These are phyloP conservation scores for Pluteus cervinus DNA, from an alignment of 768 basidiomycete species.

Conservation along the genomic window DNA sequence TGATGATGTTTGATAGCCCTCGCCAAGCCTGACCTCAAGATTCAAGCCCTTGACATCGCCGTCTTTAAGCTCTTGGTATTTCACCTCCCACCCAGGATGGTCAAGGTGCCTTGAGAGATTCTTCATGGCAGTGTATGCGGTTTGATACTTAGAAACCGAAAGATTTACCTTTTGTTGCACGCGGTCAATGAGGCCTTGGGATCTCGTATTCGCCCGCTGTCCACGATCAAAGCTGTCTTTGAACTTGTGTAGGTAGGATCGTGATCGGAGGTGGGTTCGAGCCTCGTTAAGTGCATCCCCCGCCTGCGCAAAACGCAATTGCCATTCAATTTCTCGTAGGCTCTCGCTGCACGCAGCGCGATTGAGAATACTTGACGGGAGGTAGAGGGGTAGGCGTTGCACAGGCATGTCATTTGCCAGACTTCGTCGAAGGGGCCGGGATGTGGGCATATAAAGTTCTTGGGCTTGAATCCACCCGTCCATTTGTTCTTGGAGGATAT, in stretches of 20 bases:
- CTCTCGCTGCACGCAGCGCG: neutral
- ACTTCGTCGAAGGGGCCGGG: conserved; percentile 3
- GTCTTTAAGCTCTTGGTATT: neutral
- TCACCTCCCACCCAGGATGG: neutral
- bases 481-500: conserved; percentile 16
- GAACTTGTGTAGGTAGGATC: conserved; percentile 20
- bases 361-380: conserved; percentile 12
- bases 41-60: conserved; percentile 1
- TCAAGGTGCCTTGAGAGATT: neutral
- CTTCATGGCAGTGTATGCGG: conserved; percentile 5
- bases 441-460: conserved; percentile 20
- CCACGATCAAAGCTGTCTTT: conserved; percentile 21
- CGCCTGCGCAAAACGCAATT: conserved; percentile 22
- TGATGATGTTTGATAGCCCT: conserved; percentile 1
- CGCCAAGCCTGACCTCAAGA: too few species aligned
- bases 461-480: conserved; percentile 23
- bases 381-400: conserved; percentile 13
- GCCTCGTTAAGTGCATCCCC: conserved; percentile 20
- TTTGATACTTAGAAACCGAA: conserved; percentile 11
- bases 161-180: conserved; percentile 11
- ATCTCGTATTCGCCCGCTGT: conserved; percentile 17
- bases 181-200: conserved; percentile 11
- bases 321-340: conserved; percentile 17
- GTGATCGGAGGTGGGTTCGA: conserved; percentile 20
- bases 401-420: neutral